Conservation (phyloP, 1,139 yeast species). For the Suhomyces choctaworum region DNA sequence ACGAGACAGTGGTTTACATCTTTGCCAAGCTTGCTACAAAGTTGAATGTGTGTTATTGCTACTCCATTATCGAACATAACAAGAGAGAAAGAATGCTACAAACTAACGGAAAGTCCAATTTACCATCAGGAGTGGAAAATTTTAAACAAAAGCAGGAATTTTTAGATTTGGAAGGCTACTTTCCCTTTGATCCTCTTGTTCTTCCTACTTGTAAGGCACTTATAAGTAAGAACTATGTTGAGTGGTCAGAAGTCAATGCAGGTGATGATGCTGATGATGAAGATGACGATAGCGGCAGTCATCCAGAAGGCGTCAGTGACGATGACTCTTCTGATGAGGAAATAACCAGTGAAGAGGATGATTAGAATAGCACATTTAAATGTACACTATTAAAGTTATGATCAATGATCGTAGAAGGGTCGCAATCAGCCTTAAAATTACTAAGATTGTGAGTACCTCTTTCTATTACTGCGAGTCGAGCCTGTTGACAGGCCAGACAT, state of each 20-base stretch:
- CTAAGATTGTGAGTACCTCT: no score
- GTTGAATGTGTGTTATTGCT: constrained; percentile 89
- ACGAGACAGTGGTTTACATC: constrained; percentile 88
- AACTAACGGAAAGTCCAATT: constrained; percentile 27
- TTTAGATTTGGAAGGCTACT: constrained; percentile 84
- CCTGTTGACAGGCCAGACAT: no score
- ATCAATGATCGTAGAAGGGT: no score
- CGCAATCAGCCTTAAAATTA: no score
- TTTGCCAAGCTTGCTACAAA: constrained; percentile 92
- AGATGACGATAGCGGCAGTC: constrained; percentile 47
- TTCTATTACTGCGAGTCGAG: no score
- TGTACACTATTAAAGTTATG: no score
- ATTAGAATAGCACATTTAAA: constrained; percentile 4
- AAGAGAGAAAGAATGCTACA: constrained; percentile 61
- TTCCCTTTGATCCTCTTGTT: constrained; percentile 92
- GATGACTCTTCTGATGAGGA: constrained; percentile 31
- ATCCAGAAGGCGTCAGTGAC: constrained; percentile 34
- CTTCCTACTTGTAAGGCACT: constrained; percentile 58
- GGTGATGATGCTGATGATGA: constrained; percentile 62
- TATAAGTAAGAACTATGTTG: constrained; percentile 57
- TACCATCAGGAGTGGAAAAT: constrained; percentile 38
- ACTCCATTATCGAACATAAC: constrained; percentile 88
- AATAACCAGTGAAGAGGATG: constrained; percentile 21
- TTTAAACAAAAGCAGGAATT: constrained; percentile 71
- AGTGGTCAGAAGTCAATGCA: constrained; percentile 66